These are phyloP conservation scores for Linum usitatissimum DNA, from an alignment of 345 rosid species.

Conservation along the genomic window DNA sequence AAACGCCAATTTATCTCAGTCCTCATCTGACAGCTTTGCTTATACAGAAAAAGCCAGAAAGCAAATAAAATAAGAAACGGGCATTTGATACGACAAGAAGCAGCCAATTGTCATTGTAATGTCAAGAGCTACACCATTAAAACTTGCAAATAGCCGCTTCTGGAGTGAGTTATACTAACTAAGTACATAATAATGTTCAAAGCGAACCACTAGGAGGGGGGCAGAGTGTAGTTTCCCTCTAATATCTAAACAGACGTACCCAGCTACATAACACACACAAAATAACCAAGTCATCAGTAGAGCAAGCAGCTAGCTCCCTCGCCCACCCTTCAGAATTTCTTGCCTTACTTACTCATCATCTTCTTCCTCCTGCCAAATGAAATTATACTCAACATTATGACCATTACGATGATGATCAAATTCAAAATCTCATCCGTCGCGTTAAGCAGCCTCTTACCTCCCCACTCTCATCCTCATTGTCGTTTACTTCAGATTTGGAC, in stretches of 20 bases:
- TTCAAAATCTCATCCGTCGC: background rate
- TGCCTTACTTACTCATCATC: background rate
- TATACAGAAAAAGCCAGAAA: no score
- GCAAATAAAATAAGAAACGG: no score
- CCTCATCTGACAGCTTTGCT: no score
- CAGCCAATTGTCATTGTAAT: no score
- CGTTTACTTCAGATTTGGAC: background rate
- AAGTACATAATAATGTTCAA: background rate
- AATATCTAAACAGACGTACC: background rate
- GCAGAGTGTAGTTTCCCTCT: background rate
- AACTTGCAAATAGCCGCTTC: background rate
- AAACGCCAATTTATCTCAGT: no score
- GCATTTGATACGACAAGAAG: no score
- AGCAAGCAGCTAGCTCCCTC: no score
- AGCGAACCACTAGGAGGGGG: background rate
- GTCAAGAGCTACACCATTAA: no score
- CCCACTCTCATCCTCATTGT: background rate
- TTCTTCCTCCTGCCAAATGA: background rate
- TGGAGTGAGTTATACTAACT: background rate
- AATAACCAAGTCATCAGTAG: background rate
- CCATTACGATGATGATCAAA: background rate
- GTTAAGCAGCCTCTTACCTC: background rate
- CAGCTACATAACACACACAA: background rate
- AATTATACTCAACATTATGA: no score
- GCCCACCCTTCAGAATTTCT: no score